A percentile compares a stretch with the other conserved stretches of the same genome.
These are phyloP conservation scores for Puccinia coronata DNA, from an alignment of 1,284 basidiomycete genomes.

Conservation along the genomic window DNA sequence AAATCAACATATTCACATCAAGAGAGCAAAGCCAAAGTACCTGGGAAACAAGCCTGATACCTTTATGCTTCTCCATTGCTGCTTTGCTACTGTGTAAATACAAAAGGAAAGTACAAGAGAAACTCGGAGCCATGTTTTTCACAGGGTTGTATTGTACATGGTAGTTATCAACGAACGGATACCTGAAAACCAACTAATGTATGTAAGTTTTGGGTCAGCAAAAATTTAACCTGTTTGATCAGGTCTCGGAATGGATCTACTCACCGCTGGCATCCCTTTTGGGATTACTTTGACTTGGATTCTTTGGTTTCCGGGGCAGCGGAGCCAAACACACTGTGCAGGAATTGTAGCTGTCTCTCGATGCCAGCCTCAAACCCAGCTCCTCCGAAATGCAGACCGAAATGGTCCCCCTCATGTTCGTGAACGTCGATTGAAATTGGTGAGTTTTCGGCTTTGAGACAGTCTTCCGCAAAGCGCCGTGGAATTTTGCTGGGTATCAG, in stretches of 20 bases:
- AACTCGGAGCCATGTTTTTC: neutral
- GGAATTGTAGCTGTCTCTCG: constrained; percentile 19
- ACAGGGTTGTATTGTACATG: neutral
- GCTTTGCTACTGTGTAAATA: neutral
- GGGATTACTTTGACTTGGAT: neutral
- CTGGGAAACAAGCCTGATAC: neutral
- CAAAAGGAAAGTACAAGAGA: neutral
- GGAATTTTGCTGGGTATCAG: constrained; percentile 30
- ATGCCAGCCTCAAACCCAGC: constrained; percentile 12
- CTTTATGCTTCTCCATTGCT: neutral
- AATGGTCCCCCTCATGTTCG: constrained; percentile 32
- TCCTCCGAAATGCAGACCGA: constrained; percentile 17
- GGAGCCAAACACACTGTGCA: neutral
- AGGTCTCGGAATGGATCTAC: neutral
- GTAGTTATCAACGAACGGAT: neutral
- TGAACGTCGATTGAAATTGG: constrained; percentile 7
- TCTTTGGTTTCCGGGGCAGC: neutral
- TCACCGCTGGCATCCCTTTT: neutral
- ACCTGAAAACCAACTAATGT: neutral
- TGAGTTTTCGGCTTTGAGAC: constrained; percentile 13
- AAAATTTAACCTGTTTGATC: neutral
- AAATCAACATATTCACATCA: neutral
- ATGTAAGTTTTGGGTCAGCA: neutral
- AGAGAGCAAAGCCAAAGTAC: no score
- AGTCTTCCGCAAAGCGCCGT: constrained; percentile 20